Conservation (phyloP, 805 yeast genomes). For the Ascoidea tarda region DNA sequence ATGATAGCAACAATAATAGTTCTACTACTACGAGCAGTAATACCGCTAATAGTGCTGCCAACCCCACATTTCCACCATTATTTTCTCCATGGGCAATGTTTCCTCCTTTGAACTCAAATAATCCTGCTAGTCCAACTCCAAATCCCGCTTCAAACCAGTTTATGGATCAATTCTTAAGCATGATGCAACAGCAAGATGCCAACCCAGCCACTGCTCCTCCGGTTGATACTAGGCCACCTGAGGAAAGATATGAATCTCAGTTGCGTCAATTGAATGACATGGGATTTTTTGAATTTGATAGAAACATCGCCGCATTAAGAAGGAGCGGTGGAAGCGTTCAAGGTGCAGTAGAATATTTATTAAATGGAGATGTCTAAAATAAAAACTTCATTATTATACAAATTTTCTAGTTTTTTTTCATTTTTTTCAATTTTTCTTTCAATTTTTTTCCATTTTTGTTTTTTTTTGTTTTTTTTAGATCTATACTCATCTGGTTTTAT, state of each 20-base stretch:
- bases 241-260: constrained; percentile 61
- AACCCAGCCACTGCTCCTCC: constrained; percentile 13
- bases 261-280: constrained; percentile 66
- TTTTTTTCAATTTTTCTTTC: neutral
- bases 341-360: constrained; percentile 84
- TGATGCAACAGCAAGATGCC: constrained; percentile 1
- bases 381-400: neutral
- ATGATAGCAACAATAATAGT: constrained; percentile 9
- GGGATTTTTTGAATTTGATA: constrained; percentile 85
- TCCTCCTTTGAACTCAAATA: neutral
- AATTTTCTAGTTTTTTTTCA: neutral
- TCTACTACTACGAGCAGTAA: neutral
- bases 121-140: neutral
- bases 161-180: neutral
- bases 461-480: neutral
- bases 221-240: constrained; percentile 60
- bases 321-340: constrained; percentile 96
- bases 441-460: too few relatives aligned
- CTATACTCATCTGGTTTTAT: neutral
- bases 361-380: constrained; percentile 39
- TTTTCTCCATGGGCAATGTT: neutral
- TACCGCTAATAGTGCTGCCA: neutral
- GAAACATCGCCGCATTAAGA: constrained; percentile 82
- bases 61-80: neutral
- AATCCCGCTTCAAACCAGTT: too few relatives aligned